These are phyloP conservation scores for Fusarium napiforme DNA, from an alignment of 2,329 filamentous ascomycete genomes.

Conservation along the genomic window DNA sequence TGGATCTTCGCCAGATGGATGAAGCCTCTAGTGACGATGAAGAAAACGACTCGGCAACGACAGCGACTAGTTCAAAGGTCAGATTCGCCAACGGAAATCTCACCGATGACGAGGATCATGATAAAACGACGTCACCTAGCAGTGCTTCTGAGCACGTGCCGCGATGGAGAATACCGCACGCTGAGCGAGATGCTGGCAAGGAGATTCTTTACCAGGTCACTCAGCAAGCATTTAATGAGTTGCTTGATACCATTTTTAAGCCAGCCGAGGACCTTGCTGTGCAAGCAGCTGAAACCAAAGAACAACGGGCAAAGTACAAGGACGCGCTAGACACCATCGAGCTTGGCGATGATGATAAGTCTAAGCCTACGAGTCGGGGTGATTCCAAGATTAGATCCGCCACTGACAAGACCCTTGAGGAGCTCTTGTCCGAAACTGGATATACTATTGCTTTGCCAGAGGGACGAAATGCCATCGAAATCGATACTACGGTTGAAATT, in stretches of 20 bases:
- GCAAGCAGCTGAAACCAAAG: conserved; percentile 71
- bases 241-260: conserved; percentile 88
- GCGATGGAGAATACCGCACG: conserved; percentile 80
- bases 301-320: conserved; percentile 67
- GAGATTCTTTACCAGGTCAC: conserved; percentile 93
- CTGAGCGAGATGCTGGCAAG: conserved; percentile 84
- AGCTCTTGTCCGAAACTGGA: conserved; percentile 57
- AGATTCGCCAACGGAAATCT: conserved; percentile 78
- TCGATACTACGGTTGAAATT: conserved; percentile 43
- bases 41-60: conserved; percentile 61
- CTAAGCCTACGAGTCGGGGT: background rate
- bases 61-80: conserved; percentile 82
- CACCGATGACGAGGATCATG: conserved; percentile 77
- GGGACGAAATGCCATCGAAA: conserved; percentile 48
- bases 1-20: conserved; percentile 47
- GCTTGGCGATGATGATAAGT: conserved; percentile 45
- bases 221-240: conserved; percentile 90
- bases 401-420: conserved; percentile 45
- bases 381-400: conserved; percentile 27
- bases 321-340: conserved; percentile 58
- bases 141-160: conserved; percentile 80
- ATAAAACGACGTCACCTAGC: conserved; percentile 76
- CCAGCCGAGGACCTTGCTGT: conserved; percentile 81
- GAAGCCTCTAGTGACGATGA: conserved; percentile 59
- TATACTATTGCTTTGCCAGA: conserved; percentile 55